Evolutionary conservation across 768 basidiomycete species (phyloP), one percentile per base, ranked within the genome.

Genomic region (Leccinum incarnatum): DNA sequence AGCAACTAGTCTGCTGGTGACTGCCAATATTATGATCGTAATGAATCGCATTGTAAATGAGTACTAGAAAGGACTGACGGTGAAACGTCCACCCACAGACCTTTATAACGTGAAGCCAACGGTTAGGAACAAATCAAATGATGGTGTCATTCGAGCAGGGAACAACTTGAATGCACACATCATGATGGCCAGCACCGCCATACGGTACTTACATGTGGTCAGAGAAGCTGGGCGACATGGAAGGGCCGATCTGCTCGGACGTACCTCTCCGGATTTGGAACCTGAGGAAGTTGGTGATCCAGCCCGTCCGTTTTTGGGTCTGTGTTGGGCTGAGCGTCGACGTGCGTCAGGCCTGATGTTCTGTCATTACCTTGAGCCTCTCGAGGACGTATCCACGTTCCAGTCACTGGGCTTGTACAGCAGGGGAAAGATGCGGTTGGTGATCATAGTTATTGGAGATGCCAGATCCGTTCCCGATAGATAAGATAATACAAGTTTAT

Each of bases 251-350:
- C 1, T 8, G 11, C 25, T 25, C 25, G 29, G 23, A 53, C 46
- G 42, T 58, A 91, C 93, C 92, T 94, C 76, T 96, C 93, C 5
- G 92, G 82, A 60, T 82, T 81, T 17, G 86, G 83, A n/a, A 95
- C 84, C 93, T 95, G 10, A 25, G 5, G 37, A 46, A 0, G 11
- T 32, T 32, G 32, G 11, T 5, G 15, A 95, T 82, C 96, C 95
- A 99, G 61, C 96, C 96, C 0, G 95, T 97, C 9, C 96, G 83
- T 72, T 95, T 96, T 69, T 98, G 94, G 0, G 91, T 95, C 94
- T 97, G 64, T 34, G 23, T 12, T 55, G 2, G 54, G 34, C 55
- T 59, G 40, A 53, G 34, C 1, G 12, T 2, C n/a, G 17, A 48
- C 3, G 23, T 4, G 15, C 4, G 23, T n/a, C 30, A 30, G 30